Base-by-base conservation (phyloP, 1,139 yeast genomes). In the Taiozyma sp. region DNA sequence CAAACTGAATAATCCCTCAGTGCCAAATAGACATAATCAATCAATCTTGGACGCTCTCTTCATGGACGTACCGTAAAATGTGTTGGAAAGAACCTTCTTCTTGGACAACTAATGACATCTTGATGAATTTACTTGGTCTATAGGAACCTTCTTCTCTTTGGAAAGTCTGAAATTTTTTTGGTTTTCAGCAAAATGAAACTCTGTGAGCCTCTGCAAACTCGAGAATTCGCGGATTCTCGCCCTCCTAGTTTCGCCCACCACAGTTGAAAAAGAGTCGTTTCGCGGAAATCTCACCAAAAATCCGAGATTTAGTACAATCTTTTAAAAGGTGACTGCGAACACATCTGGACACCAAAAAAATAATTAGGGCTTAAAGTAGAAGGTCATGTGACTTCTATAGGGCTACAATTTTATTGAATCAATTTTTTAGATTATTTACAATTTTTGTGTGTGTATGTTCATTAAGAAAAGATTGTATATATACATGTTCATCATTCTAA, bases 31-130 rank as follows among this genome's bases (percentile, higher is more conserved):
- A 38, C 41, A 10, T 4, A 19, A 38, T 38, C 41, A 19, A 38
- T 38, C 41, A 19, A 13, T 38, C 41, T 19, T 38, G 24, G 4
- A 19, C 24, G 6, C 24, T 38, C 41, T 19, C 24, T 38, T 16
- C 29, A 16, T 22, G 23, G 60, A 86, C 96, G 78, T 87, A 87
- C 96, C 97, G 99, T 83, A 93, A 90, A 83, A 93, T 93, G 96
- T 95, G 99, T 84, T 95, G 99, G 96, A 95, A 93, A 76, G 95
- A 88, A 80, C 96, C 96, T 83, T 89, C 87, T 84, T 93, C 98
- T 81, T 89, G 95, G 80, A 92, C 95, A 81, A 90, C 97, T 87
- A 92, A 87, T 78, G 96, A 86, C 96, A 87, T 87, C 72, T 78
- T 83, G 43, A 40, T 38, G 41, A 38, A 38, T 38, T 38, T 19